Percentiles rank a stretch among this genome's conserved stretches.
These are phyloP conservation scores for Viridothelium virens DNA, from an alignment of 495 filamentous ascomycete species.

Conservation along the genomic window DNA sequence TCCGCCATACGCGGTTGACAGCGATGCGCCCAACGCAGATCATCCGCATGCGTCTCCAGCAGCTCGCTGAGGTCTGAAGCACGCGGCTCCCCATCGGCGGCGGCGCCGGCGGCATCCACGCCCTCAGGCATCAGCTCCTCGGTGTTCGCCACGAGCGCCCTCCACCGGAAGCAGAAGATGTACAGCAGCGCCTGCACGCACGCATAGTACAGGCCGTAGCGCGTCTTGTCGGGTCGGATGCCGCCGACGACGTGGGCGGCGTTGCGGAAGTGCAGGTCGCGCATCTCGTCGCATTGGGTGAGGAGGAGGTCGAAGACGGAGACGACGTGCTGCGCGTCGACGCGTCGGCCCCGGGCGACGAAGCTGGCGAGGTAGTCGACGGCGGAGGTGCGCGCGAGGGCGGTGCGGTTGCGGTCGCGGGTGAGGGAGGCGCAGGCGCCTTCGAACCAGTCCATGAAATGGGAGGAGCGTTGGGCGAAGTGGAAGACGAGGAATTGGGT, in stretches of 20 bases:
- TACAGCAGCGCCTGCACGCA: conserved; percentile 81
- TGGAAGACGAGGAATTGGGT: conserved; percentile 91
- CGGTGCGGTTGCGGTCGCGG: conserved; percentile 48
- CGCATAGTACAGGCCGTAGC: conserved; percentile 78
- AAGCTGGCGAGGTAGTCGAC: conserved; percentile 92
- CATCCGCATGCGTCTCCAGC: conserved; percentile 49
- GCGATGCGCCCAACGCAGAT: conserved; percentile 64
- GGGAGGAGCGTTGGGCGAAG: conserved; percentile 69
- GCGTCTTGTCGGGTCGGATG: conserved; percentile 60
- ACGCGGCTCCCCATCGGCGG: conserved; percentile 42
- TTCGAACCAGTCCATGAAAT: conserved; percentile 70
- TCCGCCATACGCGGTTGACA: conserved; percentile 63
- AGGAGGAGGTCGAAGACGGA: conserved; percentile 70
- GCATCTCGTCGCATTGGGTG: conserved; percentile 61
- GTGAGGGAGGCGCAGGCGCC: conserved; percentile 67
- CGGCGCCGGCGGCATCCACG: conserved; percentile 37
- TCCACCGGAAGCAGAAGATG: conserved; percentile 98
- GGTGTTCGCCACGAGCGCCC: conserved; percentile 60
- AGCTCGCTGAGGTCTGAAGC: conserved; percentile 44
- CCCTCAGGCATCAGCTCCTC: not conserved
- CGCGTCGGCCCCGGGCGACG: conserved; percentile 74
- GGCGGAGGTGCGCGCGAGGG: conserved; percentile 69
- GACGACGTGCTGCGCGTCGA: conserved; percentile 64
- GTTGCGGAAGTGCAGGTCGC: conserved; percentile 49
- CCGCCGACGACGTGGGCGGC: conserved; percentile 51